Conservation (phyloP, 148 eudicot genomes). For the Heliamphora exappendiculata region DNA sequence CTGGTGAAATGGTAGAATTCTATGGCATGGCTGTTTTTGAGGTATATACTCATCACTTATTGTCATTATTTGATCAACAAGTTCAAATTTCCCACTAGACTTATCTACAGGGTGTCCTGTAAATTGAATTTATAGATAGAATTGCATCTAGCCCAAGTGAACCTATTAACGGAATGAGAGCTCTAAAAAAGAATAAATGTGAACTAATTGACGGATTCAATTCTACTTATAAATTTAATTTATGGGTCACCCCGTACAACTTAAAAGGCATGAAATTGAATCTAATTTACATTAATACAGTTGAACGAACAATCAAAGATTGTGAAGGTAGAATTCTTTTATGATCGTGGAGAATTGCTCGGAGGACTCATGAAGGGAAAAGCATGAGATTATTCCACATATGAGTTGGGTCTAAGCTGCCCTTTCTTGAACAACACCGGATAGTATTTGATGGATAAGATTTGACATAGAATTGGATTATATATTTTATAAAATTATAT, state of each 20-base stretch:
- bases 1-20: conserved; percentile 56
- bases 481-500: too few species aligned
- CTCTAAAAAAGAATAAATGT: too few species aligned
- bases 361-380: conserved; percentile 45
- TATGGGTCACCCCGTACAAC: too few species aligned
- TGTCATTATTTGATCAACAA: neutral
- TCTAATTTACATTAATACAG: conserved; percentile 17
- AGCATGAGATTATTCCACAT: neutral
- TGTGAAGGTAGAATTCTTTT: conserved; percentile 57
- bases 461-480: too few species aligned
- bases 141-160: too few species aligned
- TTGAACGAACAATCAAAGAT: conserved; percentile 55
- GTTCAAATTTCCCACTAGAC: neutral
- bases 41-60: conserved; percentile 27
- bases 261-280: neutral
- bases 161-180: too few species aligned
- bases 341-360: conserved; percentile 67
- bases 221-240: too few species aligned
- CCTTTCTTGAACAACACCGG: conserved; percentile 33
- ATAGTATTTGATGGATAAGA: neutral
- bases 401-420: conserved; percentile 29
- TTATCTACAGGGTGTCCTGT: too few species aligned
- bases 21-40: conserved; percentile 51
- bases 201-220: too few species aligned
- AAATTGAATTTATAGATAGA: too few species aligned